Percentiles rank a stretch among this genome's conserved stretches.
These are phyloP conservation scores for Lentithecium fluviatile DNA, from an alignment of 495 filamentous ascomycete species.

Conservation along the genomic window DNA sequence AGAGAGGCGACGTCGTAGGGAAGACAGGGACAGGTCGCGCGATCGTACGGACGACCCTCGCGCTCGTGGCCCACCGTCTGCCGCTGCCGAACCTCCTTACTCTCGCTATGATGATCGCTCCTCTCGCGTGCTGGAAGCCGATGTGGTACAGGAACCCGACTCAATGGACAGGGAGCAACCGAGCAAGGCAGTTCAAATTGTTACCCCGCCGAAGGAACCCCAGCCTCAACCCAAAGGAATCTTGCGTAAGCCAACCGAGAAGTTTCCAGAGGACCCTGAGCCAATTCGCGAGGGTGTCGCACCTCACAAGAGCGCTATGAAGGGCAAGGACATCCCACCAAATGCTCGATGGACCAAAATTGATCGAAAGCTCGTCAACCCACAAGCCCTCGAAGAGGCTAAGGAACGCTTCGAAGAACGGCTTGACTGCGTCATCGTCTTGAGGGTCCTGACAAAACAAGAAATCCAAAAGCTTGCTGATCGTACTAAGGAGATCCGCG, in stretches of 20 bases:
- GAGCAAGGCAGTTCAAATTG: conserved; percentile 42
- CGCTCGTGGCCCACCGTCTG: conserved; percentile 5
- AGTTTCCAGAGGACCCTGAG: conserved; percentile 76
- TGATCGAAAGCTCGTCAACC: conserved; percentile 77
- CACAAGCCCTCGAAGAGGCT: conserved; percentile 69
- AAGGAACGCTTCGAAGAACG: conserved; percentile 81
- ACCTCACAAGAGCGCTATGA: conserved; percentile 74
- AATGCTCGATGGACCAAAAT: conserved; percentile 89
- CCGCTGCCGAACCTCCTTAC: conserved; percentile 16
- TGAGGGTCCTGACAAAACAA: conserved; percentile 74
- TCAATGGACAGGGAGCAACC: conserved; percentile 13
- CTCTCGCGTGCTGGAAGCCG: conserved; percentile 15
- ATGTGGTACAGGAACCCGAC: conserved; percentile 32
- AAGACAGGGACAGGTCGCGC: conserved; percentile 21
- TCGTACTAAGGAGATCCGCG: conserved; percentile 64
- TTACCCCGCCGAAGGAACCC: conserved; percentile 41
- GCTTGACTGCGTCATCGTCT: conserved; percentile 79
- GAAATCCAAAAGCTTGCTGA: conserved; percentile 78
- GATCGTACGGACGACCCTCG: conserved; percentile 5
- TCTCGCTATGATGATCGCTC: conserved; percentile 24
- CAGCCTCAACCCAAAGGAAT: conserved; percentile 61
- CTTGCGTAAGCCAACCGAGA: conserved; percentile 66
- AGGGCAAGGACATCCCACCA: conserved; percentile 66
- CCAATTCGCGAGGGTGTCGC: conserved; percentile 85
- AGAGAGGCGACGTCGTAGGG: conserved; percentile 26